A percentile compares a stretch with the other conserved stretches of the same genome.
These are phyloP conservation scores for Starmera pachycereana DNA, from an alignment of 805 yeast species.

Conservation along the genomic window DNA sequence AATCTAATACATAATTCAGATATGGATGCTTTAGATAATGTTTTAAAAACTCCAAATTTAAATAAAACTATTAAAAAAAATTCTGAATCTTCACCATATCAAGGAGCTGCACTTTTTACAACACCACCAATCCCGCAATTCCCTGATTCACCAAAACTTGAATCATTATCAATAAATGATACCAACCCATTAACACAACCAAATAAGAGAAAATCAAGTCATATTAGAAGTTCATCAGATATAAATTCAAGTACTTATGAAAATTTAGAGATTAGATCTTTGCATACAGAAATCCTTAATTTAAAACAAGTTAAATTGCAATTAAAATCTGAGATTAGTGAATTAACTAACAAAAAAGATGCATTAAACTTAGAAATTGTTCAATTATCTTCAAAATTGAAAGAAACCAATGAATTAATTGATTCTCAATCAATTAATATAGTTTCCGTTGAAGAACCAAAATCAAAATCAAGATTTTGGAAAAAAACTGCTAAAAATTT, in stretches of 20 bases:
- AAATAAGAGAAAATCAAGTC: neutral
- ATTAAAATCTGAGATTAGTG: constrained; percentile 40
- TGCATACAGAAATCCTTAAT: constrained; percentile 30
- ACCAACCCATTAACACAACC: neutral
- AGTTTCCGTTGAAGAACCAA: constrained; percentile 10
- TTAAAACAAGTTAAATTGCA: constrained; percentile 33
- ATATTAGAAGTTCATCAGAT: constrained; percentile 5
- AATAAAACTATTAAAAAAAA: constrained; percentile 1
- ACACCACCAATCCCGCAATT: constrained; percentile 18
- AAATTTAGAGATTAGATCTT: constrained; percentile 27
- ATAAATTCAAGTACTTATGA: constrained; percentile 3
- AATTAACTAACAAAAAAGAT: constrained; percentile 36
- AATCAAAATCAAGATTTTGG: constrained; percentile 23
- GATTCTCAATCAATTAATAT: neutral
- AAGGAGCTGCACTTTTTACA: constrained; percentile 16
- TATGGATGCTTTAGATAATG: neutral
- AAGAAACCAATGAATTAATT: constrained; percentile 3
- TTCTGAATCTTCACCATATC: constrained; percentile 8
- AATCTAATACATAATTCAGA: neutral
- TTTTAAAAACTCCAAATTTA: constrained; percentile 6
- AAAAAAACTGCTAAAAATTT: constrained; percentile 8
- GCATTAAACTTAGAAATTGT: constrained; percentile 36
- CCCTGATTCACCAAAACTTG: neutral
- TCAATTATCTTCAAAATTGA: constrained; percentile 17
- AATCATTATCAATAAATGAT: constrained; percentile 4